These are phyloP conservation scores for Aulographum hederae DNA, from an alignment of 2,329 filamentous ascomycete genomes.

Conservation along the genomic window DNA sequence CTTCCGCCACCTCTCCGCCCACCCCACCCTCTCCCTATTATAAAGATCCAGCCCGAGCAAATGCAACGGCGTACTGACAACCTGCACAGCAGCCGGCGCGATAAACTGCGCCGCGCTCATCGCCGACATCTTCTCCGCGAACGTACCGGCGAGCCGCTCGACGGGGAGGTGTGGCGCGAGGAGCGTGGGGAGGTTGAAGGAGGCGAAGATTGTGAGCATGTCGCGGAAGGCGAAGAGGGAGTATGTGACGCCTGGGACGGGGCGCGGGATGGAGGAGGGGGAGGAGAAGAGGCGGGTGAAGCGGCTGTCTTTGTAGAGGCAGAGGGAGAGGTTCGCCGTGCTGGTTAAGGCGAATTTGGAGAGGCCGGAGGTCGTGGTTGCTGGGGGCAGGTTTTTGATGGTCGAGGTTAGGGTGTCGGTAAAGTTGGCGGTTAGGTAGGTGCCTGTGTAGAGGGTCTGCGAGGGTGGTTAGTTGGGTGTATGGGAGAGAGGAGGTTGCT, in stretches of 20 bases:
- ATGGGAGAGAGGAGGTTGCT: too few species aligned
- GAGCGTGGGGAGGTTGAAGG: conserved; percentile 73
- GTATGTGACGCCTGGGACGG: conserved; percentile 54
- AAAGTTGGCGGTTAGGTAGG: conserved; percentile 74
- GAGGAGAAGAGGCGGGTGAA: conserved; percentile 60
- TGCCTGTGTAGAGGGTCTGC: conserved; percentile 60
- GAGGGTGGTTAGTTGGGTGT: conserved; percentile 18
- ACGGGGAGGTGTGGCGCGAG: conserved; percentile 48
- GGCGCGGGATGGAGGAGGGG: conserved; percentile 24
- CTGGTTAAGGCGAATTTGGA: conserved; percentile 69
- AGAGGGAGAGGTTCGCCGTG: conserved; percentile 66
- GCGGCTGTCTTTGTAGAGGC: conserved; percentile 76
- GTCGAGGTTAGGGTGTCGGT: conserved; percentile 68
- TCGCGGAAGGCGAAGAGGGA: conserved; percentile 66
- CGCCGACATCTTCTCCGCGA: conserved; percentile 31
- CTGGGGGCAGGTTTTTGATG: conserved; percentile 30
- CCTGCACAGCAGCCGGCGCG: conserved; percentile 61
- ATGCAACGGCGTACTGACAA: conserved; percentile 69
- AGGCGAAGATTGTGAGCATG: conserved; percentile 77
- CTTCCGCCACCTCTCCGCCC: conserved; percentile 42
- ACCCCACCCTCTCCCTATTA: conserved; percentile 40
- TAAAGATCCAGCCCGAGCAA: conserved; percentile 74
- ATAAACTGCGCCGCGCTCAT: conserved; percentile 52
- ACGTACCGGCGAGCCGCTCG: conserved; percentile 18
- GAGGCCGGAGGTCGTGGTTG: conserved; percentile 51